These are phyloP conservation scores for Xylariales sp. DNA, from an alignment of 2,329 filamentous ascomycete species.

Conservation along the genomic window DNA sequence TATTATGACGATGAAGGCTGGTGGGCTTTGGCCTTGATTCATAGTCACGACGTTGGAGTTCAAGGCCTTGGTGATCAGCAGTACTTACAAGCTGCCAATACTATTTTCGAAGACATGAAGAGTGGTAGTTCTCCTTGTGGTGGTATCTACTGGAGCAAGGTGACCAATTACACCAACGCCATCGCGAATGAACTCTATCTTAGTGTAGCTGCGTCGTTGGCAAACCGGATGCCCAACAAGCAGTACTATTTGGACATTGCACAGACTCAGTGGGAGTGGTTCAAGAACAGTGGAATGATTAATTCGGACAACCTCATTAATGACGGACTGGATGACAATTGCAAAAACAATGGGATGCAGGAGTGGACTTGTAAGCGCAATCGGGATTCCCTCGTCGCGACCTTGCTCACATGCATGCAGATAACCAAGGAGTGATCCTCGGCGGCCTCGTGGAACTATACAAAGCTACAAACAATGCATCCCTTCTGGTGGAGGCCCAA, in stretches of 20 bases:
- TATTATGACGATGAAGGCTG: conserved; percentile 60
- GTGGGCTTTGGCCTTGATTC: conserved; percentile 57
- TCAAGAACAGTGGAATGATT: conserved; percentile 44
- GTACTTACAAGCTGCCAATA: conserved; percentile 44
- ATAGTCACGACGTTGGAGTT: conserved; percentile 43
- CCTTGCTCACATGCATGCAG: too few relatives aligned
- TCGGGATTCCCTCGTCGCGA: too few relatives aligned
- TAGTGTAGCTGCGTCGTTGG: conserved; percentile 46
- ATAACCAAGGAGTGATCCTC: conserved; percentile 54
- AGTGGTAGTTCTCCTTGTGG: conserved; percentile 41
- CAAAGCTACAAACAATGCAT: conserved; percentile 34
- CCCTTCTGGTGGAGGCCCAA: conserved; percentile 36
- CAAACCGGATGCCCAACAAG: conserved; percentile 38
- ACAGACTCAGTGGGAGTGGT: conserved; percentile 46
- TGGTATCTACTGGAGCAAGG: conserved; percentile 54
- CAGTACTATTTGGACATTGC: conserved; percentile 42
- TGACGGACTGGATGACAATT: conserved; percentile 44
- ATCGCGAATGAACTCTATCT: conserved; percentile 53
- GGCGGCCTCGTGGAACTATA: conserved; percentile 48
- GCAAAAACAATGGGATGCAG: conserved; percentile 41
- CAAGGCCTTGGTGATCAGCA: conserved; percentile 25
- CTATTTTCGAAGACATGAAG: conserved; percentile 49
- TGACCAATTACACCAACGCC: conserved; percentile 44
- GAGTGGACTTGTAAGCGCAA: conserved; percentile 41
- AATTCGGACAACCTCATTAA: conserved; percentile 45